phyloP scores from a whole-genome alignment of 352 stramenopile genomes.

The Pythium dissimile region DNA sequence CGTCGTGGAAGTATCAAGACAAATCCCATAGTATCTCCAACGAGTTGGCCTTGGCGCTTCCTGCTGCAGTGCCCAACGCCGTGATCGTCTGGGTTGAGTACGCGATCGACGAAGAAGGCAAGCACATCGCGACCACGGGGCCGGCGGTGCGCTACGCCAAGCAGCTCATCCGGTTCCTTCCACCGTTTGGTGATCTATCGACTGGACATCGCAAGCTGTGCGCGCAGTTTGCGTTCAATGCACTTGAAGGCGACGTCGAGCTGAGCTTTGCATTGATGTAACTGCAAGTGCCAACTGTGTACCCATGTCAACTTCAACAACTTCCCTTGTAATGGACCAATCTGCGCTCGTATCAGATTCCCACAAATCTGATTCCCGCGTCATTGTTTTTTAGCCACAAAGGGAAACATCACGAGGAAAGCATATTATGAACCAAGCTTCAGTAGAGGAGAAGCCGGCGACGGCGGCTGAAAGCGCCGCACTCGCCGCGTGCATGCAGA shows the following conservation, averaged over 20 bases:
- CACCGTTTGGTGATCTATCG: neutral
- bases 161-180: conserved; percentile 73
- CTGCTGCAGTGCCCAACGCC: conserved; percentile 34
- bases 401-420: no score
- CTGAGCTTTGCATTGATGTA: conserved; percentile 56
- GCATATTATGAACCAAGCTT: no score
- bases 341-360: no score
- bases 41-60: conserved; percentile 18
- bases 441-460: no score
- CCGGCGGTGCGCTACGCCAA: conserved; percentile 61
- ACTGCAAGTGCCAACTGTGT: no score
- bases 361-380: no score
- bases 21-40: conserved; percentile 34
- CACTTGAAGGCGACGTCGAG: conserved; percentile 54
- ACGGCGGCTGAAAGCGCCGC: no score
- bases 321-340: no score
- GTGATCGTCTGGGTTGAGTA: conserved; percentile 80
- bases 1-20: conserved; percentile 40
- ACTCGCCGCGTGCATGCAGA: no score
- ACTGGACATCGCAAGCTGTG: conserved; percentile 1
- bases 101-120: conserved; percentile 34
- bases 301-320: neutral
- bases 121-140: conserved; percentile 50
- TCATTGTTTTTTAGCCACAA: no score
- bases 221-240: conserved; percentile 47